These are phyloP conservation scores for Thymus quinquecostatus DNA, from an alignment of 257 asterid species.

Conservation along the genomic window DNA sequence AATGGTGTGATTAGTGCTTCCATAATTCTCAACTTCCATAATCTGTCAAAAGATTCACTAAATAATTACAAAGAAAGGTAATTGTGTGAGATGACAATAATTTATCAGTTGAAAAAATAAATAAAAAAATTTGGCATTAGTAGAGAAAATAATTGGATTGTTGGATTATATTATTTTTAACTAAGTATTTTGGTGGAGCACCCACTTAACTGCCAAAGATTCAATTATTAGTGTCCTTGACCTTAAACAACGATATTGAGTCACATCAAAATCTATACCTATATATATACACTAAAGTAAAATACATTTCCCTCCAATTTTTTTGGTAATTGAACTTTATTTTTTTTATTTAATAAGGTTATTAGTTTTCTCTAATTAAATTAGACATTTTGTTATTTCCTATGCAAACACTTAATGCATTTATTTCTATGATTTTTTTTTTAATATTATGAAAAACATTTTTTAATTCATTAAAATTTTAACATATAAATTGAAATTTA, in stretches of 20 bases:
- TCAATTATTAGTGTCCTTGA: conserved; percentile 27
- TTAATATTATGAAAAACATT: too few relatives aligned
- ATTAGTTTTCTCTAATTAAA: too few relatives aligned
- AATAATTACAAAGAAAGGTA: too few relatives aligned
- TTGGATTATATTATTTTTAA: conserved; percentile 26
- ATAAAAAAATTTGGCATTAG: conserved; percentile 3
- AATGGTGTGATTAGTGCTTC: not conserved
- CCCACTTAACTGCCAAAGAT: conserved; percentile 30
- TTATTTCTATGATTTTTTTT: too few relatives aligned
- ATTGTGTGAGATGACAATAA: conserved; percentile 16
- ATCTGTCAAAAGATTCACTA: not conserved
- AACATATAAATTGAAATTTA: too few relatives aligned
- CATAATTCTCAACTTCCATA: not conserved
- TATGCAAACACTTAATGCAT: too few relatives aligned
- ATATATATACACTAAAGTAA: not conserved
- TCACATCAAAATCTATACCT: not conserved
- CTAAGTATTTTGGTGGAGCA: conserved; percentile 23
- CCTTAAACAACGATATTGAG: conserved; percentile 20
- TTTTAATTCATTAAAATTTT: too few relatives aligned
- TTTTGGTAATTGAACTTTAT: too few relatives aligned
- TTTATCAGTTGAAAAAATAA: conserved; percentile 16
- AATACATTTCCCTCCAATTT: too few relatives aligned
- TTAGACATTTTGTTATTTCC: too few relatives aligned
- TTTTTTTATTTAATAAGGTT: too few relatives aligned
- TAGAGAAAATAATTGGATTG: conserved; percentile 32